Percentiles rank a stretch among this genome's conserved stretches.
These are phyloP conservation scores for Cystobasidium ongulense DNA, from an alignment of 768 basidiomycete species.

Conservation along the genomic window DNA sequence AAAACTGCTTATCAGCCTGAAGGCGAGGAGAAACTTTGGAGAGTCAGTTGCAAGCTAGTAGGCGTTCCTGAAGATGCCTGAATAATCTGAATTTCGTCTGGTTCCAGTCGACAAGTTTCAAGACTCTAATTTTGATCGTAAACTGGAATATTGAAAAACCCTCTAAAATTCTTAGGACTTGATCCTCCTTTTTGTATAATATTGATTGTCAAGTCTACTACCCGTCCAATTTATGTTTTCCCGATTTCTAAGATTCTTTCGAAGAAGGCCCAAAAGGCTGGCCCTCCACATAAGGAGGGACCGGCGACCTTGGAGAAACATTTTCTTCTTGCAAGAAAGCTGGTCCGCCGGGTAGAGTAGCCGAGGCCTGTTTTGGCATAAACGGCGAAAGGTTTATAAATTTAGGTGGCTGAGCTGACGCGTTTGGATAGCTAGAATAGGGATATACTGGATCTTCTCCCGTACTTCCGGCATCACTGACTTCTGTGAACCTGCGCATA, in stretches of 20 bases:
- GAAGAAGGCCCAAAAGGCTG: slow-evolving; percentile 8
- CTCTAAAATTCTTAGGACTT: no score
- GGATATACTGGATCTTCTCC: slow-evolving; percentile 13
- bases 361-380: background rate
- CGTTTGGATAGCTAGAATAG: slow-evolving; percentile 15
- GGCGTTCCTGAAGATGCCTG: background rate
- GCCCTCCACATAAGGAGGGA: slow-evolving; percentile 8
- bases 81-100: no score
- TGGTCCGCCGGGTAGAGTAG: background rate
- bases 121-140: background rate
- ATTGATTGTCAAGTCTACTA: no score
- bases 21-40: slow-evolving; percentile 11
- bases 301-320: slow-evolving; percentile 12
- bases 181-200: background rate
- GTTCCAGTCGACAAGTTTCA: background rate
- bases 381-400: slow-evolving; percentile 23
- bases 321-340: slow-evolving; percentile 6
- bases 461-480: background rate
- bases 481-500: background rate
- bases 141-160: background rate
- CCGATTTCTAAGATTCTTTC: background rate
- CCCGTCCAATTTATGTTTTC: no score
- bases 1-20: background rate
- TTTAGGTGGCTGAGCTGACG: background rate
- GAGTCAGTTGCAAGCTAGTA: slow-evolving; percentile 13